These are phyloP conservation scores for Stentor roeselii DNA, from an alignment of 73 alveolate genomes.

Conservation along the genomic window DNA sequence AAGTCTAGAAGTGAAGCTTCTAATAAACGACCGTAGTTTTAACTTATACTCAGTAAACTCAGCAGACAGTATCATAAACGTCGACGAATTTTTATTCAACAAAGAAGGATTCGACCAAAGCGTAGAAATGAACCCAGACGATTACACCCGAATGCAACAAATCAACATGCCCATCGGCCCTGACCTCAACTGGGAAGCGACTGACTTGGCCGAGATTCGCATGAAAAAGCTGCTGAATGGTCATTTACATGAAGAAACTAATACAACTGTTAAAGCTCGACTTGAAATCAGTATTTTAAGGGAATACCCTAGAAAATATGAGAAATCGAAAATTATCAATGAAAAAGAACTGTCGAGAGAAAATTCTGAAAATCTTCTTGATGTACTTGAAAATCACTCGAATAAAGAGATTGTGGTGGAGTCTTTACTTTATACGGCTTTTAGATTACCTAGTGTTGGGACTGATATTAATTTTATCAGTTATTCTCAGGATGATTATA, in stretches of 20 bases:
- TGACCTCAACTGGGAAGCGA: not conserved
- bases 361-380: not conserved
- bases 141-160: not conserved
- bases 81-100: not conserved
- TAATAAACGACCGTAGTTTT: not conserved
- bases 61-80: not conserved
- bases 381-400: not conserved
- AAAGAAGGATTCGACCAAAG: not conserved
- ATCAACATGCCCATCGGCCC: not conserved
- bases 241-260: too few relatives aligned
- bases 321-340: not conserved
- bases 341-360: too few relatives aligned
- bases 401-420: too few relatives aligned
- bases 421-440: not conserved
- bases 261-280: too few relatives aligned
- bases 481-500: not conserved
- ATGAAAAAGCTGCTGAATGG: too few relatives aligned
- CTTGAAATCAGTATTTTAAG: not conserved
- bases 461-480: not conserved
- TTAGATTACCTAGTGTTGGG: constrained; percentile 18
- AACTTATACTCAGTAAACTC: not conserved
- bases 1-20: not conserved
- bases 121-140: not conserved
- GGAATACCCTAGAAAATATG: not conserved
- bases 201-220: not conserved